Percentiles rank a stretch among this genome's conserved stretches.
Conservation (phyloP, 306 rosid species). For the Sicyos baderoa region DNA sequence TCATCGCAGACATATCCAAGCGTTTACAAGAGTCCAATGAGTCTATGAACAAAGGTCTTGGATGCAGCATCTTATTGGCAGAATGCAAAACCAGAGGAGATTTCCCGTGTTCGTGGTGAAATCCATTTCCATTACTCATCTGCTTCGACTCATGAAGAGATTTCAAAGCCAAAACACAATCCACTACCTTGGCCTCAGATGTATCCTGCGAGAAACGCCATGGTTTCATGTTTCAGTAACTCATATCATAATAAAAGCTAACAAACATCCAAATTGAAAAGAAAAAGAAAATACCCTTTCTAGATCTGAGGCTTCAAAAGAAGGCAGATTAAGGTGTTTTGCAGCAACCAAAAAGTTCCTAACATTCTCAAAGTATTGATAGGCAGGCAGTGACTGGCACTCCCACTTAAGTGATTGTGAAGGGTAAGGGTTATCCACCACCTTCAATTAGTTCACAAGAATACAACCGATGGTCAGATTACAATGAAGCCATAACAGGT, state of each 20-base stretch:
- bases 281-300: conserved; percentile 49
- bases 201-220: conserved; percentile 50
- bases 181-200: conserved; percentile 68
- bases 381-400: conserved; percentile 78
- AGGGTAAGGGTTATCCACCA: conserved; percentile 63
- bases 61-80: conserved; percentile 39
- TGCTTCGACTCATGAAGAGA: conserved; percentile 59
- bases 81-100: conserved; percentile 61
- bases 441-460: conserved; percentile 35
- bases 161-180: conserved; percentile 73
- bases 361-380: conserved; percentile 89
- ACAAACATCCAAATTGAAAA: background rate
- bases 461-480: background rate
- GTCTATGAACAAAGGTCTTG: conserved; percentile 38
- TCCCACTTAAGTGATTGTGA: conserved; percentile 48
- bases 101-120: conserved; percentile 37
- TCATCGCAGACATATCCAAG: conserved; percentile 54
- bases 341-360: conserved; percentile 73
- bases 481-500: background rate
- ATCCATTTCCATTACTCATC: conserved; percentile 40
- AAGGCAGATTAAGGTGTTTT: conserved; percentile 62
- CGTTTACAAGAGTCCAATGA: conserved; percentile 56
- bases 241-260: background rate
- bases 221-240: background rate
- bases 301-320: conserved; percentile 89